Evolutionary conservation across 495 filamentous ascomycete species (phyloP), one percentile per base, ranked within the genome.

Genomic region (Cercophora sp.): DNA sequence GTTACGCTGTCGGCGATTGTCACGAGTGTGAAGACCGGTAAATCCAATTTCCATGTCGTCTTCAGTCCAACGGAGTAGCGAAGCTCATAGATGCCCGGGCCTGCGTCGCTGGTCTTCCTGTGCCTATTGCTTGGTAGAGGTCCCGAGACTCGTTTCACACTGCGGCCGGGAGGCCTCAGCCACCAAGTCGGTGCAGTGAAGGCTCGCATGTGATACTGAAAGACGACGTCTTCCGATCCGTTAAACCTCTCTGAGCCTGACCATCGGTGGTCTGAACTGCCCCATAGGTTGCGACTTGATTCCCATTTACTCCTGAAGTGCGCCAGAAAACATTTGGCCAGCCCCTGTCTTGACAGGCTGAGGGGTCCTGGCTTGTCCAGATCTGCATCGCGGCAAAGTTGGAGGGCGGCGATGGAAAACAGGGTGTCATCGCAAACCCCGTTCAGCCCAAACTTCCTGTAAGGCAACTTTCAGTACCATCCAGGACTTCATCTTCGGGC

Each of bases 381-480:
- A 44, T 44, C 41, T 26, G 18, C 41, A 10, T 16, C 41, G 23
- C 41, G 41, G 41, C 41, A 44, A 3, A 44, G 41, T 18, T 44
- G 41, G 41, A 44, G 41, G 23, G 41, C 41, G 41, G 41, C 41
- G 10, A 26, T 44, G 41, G 41, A 44, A 16, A 44, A 16, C 41
- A 44, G 41, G 9, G 41, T 8, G 23, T 44, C 41, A 23, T 44
- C 41, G 18, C 22, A 26, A 11, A 25, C 41, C 22, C 41, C 41
- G 18, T 13, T 44, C 10, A 44, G 10, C 1, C 41, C 41, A 44
- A 44, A 44, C 18, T 16, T 23, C 41, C 41, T 46, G 8, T 13
- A 5, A 3, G n/a, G 19, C 25, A 15, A 18, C 18, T 43, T 6
- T 43, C 22, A 22, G 16, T 10, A 5, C 16, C 40, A 23, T 11